These are phyloP conservation scores for Leccinellum albellum DNA, from an alignment of 768 basidiomycete genomes.

Conservation along the genomic window DNA sequence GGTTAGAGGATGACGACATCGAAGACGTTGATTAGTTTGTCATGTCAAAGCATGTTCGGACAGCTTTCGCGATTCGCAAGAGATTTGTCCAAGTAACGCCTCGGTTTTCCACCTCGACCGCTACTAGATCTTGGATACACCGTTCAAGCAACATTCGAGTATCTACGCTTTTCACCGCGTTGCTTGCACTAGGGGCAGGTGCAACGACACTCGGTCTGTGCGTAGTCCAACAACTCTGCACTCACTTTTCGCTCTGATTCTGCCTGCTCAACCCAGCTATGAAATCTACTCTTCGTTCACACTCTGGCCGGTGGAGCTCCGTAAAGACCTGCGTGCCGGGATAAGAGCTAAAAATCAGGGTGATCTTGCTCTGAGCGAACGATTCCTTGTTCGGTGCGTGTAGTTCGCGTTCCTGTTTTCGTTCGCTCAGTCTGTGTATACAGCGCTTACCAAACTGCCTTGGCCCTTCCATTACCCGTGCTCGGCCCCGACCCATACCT, in stretches of 20 bases:
- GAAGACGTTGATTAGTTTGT: conserved; percentile 36
- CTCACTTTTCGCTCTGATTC: neutral
- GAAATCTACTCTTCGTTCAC: conserved; percentile 55
- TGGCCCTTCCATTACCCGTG: conserved; percentile 36
- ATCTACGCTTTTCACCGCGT: conserved; percentile 36
- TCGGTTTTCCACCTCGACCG: conserved; percentile 10
- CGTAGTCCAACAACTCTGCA: conserved; percentile 13
- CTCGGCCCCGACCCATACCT: conserved; percentile 50
- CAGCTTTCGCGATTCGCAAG: neutral
- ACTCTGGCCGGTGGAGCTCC: conserved; percentile 63
- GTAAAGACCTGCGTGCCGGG: conserved; percentile 61
- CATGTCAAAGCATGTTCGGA: conserved; percentile 2
- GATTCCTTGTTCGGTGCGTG: conserved; percentile 52
- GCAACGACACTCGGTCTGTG: conserved; percentile 45
- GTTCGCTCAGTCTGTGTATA: neutral
- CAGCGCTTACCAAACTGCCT: conserved; percentile 57
- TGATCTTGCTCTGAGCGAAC: conserved; percentile 48
- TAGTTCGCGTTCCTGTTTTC: neutral
- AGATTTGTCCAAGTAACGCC: conserved; percentile 1
- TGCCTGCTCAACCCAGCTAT: conserved; percentile 35
- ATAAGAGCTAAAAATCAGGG: conserved; percentile 59
- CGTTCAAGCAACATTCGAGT: conserved; percentile 28
- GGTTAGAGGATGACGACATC: conserved; percentile 60
- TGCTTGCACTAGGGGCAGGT: conserved; percentile 37
- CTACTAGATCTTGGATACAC: conserved; percentile 2